Evolutionary conservation across 2,329 filamentous ascomycete species (phyloP), one percentile per base, ranked within the genome.

Genomic region (Calycina herbarum): DNA sequence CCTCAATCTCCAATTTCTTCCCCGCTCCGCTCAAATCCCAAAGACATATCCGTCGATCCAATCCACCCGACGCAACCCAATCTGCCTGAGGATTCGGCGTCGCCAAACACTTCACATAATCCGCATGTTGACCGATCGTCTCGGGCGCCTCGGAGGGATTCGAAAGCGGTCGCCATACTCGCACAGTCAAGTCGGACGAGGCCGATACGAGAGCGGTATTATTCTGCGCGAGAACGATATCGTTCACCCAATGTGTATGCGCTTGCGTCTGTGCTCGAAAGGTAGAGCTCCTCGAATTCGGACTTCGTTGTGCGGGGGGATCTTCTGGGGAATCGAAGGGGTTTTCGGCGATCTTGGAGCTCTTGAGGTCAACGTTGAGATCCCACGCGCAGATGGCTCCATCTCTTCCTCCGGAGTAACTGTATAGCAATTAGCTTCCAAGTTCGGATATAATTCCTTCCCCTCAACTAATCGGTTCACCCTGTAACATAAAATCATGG

Each of bases 321-420:
- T 75, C 72, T 38, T 76, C 73, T 40, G 74, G 69, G 17, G 72
- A 73, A 48, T 71, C 73, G 63, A 76, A 76, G 20, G 73, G 73
- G 51, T 76, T 72, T 20, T 74, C 72, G 20, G 64, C 38, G 5
- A 64, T 63, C 48, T 64, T 64, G 57, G 66, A 63, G 35, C 61
- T 65, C 57, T 80, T 80, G 69, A 91, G 82, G 76, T 93, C 85
- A 74, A 92, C 86, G 74, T 92, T 86, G 62, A 97, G 82, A 78
- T 98, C 89, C 95, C 95, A 99, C 67, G 94, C 93, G 80, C 95
- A 99, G 71, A 99, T 90, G 61, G 95, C 91, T 73, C 95, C 95
- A 79, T 99, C 95, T 76, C 95, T 90, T 67, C 95, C 95, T 71
- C 93, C 95, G 57, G 95, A 97, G 80, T 98, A 99, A 74, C 94